Evolutionary conservation across 1,284 basidiomycete genomes (phyloP).

Genomic region (Rhodotorula sp.): DNA sequence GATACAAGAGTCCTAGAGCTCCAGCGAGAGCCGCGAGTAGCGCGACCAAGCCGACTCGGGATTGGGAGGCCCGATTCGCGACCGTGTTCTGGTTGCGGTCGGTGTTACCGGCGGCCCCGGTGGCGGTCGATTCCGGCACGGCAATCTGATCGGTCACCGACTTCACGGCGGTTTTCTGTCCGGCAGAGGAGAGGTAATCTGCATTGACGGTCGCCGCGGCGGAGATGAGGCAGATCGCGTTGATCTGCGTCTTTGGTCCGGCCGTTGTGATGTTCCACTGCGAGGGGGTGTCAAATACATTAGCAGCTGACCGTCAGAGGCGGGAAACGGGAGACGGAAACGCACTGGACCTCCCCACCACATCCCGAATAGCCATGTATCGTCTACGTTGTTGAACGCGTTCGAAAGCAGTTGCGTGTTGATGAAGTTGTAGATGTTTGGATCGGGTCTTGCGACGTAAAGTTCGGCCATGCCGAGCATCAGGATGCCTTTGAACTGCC

Average conservation of each 20-base stretch:
- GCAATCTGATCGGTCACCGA: conserved; percentile 11
- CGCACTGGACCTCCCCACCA: conserved; percentile 37
- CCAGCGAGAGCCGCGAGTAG: neutral
- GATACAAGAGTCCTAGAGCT: neutral
- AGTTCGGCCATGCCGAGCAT: conserved; percentile 31
- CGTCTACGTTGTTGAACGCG: conserved; percentile 34
- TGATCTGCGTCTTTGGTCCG: conserved; percentile 35
- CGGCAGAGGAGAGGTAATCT: conserved; percentile 12
- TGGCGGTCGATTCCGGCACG: conserved; percentile 5
- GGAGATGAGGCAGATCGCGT: conserved; percentile 23
- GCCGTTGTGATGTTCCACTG: conserved; percentile 38
- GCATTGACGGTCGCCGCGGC: conserved; percentile 30
- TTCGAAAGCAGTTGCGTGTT: conserved; percentile 33
- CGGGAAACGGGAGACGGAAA: neutral
- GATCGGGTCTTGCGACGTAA: conserved; percentile 29
- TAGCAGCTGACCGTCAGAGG: neutral
- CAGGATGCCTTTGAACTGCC: conserved; percentile 37
- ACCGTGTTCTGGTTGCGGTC: neutral
- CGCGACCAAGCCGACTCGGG: neutral
- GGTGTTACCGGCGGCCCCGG: conserved; percentile 3
- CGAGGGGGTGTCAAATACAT: neutral
- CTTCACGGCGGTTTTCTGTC: neutral
- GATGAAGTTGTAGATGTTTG: conserved; percentile 38
- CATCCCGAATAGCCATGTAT: conserved; percentile 31
- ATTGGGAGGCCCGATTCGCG: neutral